phyloP scores from a whole-genome alignment of 306 rosid genomes.

The Vachellia pachyceras region DNA sequence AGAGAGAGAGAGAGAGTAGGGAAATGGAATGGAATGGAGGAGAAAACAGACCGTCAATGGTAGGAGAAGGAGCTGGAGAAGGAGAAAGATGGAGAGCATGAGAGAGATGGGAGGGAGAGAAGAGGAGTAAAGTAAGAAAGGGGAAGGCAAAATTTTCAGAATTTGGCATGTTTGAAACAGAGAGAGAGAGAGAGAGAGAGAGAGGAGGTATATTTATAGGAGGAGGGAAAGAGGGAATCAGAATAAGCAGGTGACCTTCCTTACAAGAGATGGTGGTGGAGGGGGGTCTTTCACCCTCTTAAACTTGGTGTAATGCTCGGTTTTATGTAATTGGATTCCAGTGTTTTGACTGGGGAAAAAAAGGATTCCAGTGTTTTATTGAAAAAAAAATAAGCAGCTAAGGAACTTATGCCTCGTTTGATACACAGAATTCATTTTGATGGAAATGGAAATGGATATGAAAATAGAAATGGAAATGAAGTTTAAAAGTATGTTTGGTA shows the following conservation, averaged over 20 bases:
- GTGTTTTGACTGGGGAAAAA: too few relatives aligned
- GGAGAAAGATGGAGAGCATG: constrained; percentile 57
- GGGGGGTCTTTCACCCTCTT: too few relatives aligned
- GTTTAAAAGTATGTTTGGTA: too few relatives aligned
- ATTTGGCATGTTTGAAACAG: constrained; percentile 38
- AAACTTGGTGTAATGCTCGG: too few relatives aligned
- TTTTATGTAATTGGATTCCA: too few relatives aligned
- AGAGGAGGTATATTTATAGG: neutral
- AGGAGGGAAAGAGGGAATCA: neutral
- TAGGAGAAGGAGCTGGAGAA: constrained; percentile 57
- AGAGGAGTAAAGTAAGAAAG: constrained; percentile 45
- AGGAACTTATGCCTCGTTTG: too few relatives aligned
- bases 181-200: neutral
- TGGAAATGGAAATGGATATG: too few relatives aligned
- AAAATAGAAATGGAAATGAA: too few relatives aligned
- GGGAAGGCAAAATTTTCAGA: constrained; percentile 42
- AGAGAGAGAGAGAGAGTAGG: neutral
- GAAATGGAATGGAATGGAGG: neutral
- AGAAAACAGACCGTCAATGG: constrained; percentile 53
- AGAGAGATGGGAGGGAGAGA: constrained; percentile 43
- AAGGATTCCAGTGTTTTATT: too few relatives aligned
- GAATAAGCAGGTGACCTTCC: neutral
- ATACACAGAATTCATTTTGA: too few relatives aligned
- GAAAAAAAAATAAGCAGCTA: too few relatives aligned
- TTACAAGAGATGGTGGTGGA: too few relatives aligned